phyloP scores from a whole-genome alignment of 768 basidiomycete species.

The Clavulina sp. region DNA sequence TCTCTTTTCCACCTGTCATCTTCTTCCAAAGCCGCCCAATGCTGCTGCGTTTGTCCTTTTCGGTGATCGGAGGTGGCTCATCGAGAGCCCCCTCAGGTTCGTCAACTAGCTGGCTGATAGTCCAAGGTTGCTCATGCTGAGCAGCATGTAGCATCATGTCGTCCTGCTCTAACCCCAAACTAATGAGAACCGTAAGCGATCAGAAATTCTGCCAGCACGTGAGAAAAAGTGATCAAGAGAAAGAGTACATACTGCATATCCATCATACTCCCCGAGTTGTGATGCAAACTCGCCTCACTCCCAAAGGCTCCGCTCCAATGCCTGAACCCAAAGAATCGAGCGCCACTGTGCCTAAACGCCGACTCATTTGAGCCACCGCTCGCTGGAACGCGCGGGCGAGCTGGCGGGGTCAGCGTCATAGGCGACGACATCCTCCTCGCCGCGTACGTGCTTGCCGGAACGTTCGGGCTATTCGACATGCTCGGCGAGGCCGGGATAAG shows the following conservation, averaged over 20 bases:
- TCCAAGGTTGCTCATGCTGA: constrained; percentile 4
- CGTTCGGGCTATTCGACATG: too few relatives aligned
- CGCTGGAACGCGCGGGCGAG: not conserved
- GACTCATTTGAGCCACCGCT: constrained; percentile 6
- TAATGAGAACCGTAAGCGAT: constrained; percentile 16
- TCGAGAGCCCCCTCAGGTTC: not conserved
- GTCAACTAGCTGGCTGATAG: not conserved
- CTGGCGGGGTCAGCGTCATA: not conserved
- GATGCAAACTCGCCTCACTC: constrained; percentile 58
- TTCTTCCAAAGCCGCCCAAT: constrained; percentile 68
- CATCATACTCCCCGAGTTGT: constrained; percentile 70
- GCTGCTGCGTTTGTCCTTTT: constrained; percentile 44
- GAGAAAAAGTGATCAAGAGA: not conserved
- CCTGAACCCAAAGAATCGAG: constrained; percentile 58
- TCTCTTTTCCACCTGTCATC: constrained; percentile 36
- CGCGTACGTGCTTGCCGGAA: too few relatives aligned
- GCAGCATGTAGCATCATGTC: constrained; percentile 10
- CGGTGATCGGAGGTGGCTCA: not conserved
- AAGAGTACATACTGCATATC: constrained; percentile 67
- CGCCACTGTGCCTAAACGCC: constrained; percentile 1
- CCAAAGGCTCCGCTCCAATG: constrained; percentile 55
- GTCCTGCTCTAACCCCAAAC: constrained; percentile 65
- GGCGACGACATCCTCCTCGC: constrained; percentile 5
- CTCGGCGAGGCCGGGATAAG: constrained; percentile 1
- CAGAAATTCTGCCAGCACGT: not conserved